A percentile compares a stretch with the other conserved stretches of the same genome.
These are phyloP conservation scores for Thalassiosira hispida DNA, from an alignment of 352 stramenopile species.

Conservation along the genomic window DNA sequence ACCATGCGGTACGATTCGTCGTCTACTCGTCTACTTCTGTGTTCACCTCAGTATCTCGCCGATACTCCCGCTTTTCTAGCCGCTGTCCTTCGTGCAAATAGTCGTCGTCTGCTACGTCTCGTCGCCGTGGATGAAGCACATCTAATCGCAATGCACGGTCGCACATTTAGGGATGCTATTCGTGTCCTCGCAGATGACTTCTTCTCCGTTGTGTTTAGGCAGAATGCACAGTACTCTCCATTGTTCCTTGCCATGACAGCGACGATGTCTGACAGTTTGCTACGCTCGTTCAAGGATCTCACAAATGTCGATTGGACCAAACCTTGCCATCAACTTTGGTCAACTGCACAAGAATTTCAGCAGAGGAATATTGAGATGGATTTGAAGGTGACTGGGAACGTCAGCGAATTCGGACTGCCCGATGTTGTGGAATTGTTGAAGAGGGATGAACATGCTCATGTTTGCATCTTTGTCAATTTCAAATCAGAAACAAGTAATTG, in stretches of 20 bases:
- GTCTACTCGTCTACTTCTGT: slow-evolving; percentile 2
- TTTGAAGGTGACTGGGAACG: background rate
- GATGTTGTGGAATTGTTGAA: background rate
- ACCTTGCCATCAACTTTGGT: background rate
- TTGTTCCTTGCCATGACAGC: slow-evolving; percentile 24
- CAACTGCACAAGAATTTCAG: background rate
- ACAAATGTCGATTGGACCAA: slow-evolving; percentile 12
- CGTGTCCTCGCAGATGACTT: background rate
- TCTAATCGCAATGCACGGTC: background rate
- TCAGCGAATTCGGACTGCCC: background rate
- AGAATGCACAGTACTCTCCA: background rate
- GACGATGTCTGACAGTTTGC: slow-evolving; percentile 10
- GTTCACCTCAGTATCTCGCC: slow-evolving; percentile 20
- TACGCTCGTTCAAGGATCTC: background rate
- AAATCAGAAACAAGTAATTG: slow-evolving; percentile 1
- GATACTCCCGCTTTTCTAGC: background rate
- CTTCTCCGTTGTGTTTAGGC: slow-evolving; percentile 11
- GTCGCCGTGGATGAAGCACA: slow-evolving; percentile 6
- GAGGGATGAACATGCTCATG: background rate
- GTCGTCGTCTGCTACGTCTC: background rate
- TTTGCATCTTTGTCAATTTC: slow-evolving; percentile 26
- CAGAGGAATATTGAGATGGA: background rate
- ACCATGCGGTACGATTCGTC: background rate
- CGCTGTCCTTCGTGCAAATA: background rate
- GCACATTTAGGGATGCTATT: slow-evolving; percentile 10